Conservation (phyloP, 1,139 yeast species). For the Diutina catenulata region DNA sequence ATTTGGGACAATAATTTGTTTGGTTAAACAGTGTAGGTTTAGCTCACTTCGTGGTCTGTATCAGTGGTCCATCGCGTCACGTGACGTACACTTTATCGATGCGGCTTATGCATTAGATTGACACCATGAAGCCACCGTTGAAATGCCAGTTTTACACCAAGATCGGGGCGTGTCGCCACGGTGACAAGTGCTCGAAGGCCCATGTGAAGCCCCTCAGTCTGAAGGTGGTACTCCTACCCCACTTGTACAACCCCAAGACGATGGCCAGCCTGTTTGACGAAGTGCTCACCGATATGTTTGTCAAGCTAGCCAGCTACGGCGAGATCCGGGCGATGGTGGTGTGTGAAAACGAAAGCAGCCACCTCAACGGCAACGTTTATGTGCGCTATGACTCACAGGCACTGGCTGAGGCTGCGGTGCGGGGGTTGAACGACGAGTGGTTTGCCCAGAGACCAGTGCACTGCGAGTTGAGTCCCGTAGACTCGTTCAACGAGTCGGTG, state of each 20-base stretch:
- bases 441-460: conserved; percentile 69
- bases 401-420: conserved; percentile 52
- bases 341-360: conserved; percentile 77
- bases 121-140: no score
- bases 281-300: conserved; percentile 63
- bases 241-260: conserved; percentile 55
- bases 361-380: conserved; percentile 75
- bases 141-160: conserved; percentile 58
- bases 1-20: no score
- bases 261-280: conserved; percentile 39
- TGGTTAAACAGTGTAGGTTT: no score
- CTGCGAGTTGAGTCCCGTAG: conserved; percentile 72
- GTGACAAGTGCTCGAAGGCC: conserved; percentile 72
- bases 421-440: conserved; percentile 68
- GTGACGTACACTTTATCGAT: no score
- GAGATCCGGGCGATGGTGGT: conserved; percentile 56
- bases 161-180: conserved; percentile 92
- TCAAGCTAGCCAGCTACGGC: conserved; percentile 50
- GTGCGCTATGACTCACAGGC: conserved; percentile 43
- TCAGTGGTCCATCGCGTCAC: no score
- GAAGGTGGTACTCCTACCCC: conserved; percentile 53
- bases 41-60: no score
- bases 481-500: conserved; percentile 58
- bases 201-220: conserved; percentile 67
- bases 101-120: no score